Evolutionary conservation across 371 early-diverging fungal genomes (phyloP).

Genomic region (Apophysomyces trapeziformis): DNA sequence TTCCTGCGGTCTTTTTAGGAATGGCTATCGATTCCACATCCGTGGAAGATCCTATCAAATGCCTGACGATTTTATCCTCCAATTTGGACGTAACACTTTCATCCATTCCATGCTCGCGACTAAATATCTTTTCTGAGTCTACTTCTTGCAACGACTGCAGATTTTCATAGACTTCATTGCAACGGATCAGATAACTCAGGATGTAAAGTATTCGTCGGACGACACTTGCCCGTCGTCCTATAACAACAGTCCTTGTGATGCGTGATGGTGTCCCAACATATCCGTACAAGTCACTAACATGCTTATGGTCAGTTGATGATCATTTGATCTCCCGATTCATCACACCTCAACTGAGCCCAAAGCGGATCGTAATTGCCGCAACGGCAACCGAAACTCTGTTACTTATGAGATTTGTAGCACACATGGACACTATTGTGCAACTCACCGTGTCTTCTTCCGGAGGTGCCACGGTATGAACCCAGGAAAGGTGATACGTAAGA

Average conservation of each 20-base stretch:
- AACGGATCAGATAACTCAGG: conserved; percentile 66
- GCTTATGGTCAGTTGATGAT: conserved; percentile 4
- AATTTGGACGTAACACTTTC: conserved; percentile 30
- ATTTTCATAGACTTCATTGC: conserved; percentile 68
- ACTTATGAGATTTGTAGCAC: not conserved
- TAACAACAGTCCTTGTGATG: conserved; percentile 62
- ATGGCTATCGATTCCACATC: conserved; percentile 54
- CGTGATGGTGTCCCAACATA: conserved; percentile 58
- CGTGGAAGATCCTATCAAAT: conserved; percentile 43
- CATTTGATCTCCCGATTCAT: not conserved
- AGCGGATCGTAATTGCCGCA: conserved; percentile 69
- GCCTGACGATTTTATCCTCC: conserved; percentile 49
- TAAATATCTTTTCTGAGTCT: conserved; percentile 32
- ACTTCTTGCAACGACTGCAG: conserved; percentile 37
- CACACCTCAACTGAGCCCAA: conserved; percentile 69
- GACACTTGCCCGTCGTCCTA: conserved; percentile 54
- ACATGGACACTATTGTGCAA: not conserved
- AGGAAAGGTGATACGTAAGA: conserved; percentile 62
- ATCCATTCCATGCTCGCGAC: conserved; percentile 35
- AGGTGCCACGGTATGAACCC: conserved; percentile 70
- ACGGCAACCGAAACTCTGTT: conserved; percentile 40
- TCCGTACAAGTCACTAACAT: conserved; percentile 62
- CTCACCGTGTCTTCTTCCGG: conserved; percentile 45
- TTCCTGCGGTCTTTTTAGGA: conserved; percentile 27
- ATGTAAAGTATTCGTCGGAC: conserved; percentile 63